Percentiles rank a stretch among this genome's conserved stretches.
Conservation (phyloP, 78 protist genomes). For the slime mould (Dictyostelium discoideum) region dicty_2.7 NC_007090.3:1522001-1522500, state of each 20-base stretch:
- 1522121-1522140: neutral
- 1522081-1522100: neutral
- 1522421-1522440: conserved; percentile 13
- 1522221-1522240: neutral
- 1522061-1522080: neutral
- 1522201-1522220: neutral
- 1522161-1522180: neutral
- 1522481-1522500: neutral
- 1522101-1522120: neutral
- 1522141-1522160: neutral
- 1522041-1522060: neutral
- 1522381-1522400: neutral
- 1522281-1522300: neutral
- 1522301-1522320: neutral
- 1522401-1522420: neutral
- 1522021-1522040: neutral
- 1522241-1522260: neutral
- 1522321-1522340: neutral
- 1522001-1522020: neutral
- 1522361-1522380: conserved; percentile 11
- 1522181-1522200: neutral
- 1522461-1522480: neutral
- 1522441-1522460: neutral
- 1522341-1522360: neutral
- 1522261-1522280: neutral